A percentile compares a stretch with the other conserved stretches of the same genome.
Evolutionary conservation across 2,329 filamentous ascomycete species (phyloP).

Genomic region (Cadophora luteo-olivacea): DNA sequence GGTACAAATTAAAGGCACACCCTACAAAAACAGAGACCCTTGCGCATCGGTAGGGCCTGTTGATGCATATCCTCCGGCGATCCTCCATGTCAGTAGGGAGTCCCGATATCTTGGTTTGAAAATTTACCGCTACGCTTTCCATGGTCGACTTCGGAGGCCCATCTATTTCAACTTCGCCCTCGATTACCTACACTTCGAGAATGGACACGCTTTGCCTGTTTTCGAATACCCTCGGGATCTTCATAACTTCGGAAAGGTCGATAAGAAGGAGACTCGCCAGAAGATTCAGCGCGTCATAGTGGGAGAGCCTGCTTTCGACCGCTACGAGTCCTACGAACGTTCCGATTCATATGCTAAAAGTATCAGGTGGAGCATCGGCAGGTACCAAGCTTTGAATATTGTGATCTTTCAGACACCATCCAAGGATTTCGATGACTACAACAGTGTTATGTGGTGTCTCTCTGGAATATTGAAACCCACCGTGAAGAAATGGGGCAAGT

Average conservation of each 20-base stretch:
- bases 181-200: background rate
- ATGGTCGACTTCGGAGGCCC: background rate
- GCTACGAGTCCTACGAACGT: background rate
- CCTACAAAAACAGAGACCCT: background rate
- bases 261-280: background rate
- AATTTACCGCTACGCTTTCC: background rate
- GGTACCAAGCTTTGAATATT: background rate
- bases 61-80: background rate
- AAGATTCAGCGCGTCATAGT: background rate
- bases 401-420: background rate
- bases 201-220: background rate
- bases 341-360: background rate
- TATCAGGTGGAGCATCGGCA: background rate
- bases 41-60: background rate
- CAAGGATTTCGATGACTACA: background rate
- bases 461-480: background rate
- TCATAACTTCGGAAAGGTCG: background rate
- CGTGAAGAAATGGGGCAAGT: background rate
- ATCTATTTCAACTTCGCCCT: slow-evolving; percentile 5
- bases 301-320: background rate
- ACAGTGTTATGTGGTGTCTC: background rate
- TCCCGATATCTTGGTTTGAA: background rate
- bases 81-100: background rate
- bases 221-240: background rate
- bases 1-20: background rate